Evolutionary conservation across 2,329 filamentous ascomycete genomes (phyloP).

Genomic region (Paraphoma chrysanthemicola): DNA sequence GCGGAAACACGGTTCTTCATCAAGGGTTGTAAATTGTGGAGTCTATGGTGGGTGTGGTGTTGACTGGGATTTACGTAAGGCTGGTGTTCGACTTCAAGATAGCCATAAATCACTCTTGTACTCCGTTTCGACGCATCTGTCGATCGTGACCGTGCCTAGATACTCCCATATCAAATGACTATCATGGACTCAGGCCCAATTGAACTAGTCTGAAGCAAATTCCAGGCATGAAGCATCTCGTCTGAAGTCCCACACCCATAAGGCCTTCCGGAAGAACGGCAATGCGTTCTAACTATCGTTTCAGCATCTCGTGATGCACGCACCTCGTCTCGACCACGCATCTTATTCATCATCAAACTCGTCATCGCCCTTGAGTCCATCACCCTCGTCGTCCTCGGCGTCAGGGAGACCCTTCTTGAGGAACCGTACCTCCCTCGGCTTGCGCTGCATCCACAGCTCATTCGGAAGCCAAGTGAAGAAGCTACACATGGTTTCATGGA

Average conservation of each 20-base stretch:
- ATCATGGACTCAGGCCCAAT: too few species aligned
- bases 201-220: neutral
- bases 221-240: neutral
- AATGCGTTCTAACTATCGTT: neutral
- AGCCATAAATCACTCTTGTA: neutral
- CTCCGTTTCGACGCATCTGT: too few species aligned
- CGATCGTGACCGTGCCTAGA: too few species aligned
- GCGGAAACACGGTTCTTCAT: neutral
- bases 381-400: constrained; percentile 20
- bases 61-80: neutral
- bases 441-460: constrained; percentile 46
- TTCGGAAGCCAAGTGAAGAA: constrained; percentile 56
- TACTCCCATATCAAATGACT: too few species aligned
- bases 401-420: constrained; percentile 26
- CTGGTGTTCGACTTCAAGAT: neutral
- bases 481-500: constrained; percentile 49
- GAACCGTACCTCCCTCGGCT: constrained; percentile 36
- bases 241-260: neutral
- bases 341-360: constrained; percentile 23
- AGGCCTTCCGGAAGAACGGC: neutral
- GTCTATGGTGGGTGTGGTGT: neutral
- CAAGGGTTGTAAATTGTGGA: neutral
- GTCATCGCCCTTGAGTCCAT: constrained; percentile 11
- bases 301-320: neutral
- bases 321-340: neutral